Conservation (phyloP, 1,139 yeast species). For the Debaryomyces sp. region DNA sequence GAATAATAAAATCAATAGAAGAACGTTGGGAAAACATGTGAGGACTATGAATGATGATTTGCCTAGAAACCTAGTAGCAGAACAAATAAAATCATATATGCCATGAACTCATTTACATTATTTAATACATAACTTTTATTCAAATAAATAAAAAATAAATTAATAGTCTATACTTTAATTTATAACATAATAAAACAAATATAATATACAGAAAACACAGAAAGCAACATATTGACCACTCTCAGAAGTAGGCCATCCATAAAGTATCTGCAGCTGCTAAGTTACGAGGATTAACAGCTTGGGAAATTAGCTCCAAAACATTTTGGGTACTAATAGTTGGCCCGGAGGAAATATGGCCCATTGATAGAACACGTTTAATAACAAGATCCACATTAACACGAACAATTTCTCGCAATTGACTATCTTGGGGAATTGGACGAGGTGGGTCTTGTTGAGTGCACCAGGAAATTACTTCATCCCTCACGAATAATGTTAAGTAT, state of each 20-base stretch:
- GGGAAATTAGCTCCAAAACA: constrained; percentile 86
- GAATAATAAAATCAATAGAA: constrained; percentile 23
- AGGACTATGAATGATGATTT: not conserved
- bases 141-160: constrained; percentile 1
- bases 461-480: constrained; percentile 96
- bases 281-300: constrained; percentile 95
- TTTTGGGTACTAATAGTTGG: constrained; percentile 88
- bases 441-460: constrained; percentile 78
- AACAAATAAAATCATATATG: constrained; percentile 6
- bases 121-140: not conserved
- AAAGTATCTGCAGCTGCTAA: constrained; percentile 90
- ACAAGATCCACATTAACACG: constrained; percentile 85
- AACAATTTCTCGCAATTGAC: constrained; percentile 84
- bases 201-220: not conserved
- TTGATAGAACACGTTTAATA: constrained; percentile 63
- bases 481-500: constrained; percentile 84
- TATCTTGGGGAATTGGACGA: constrained; percentile 68
- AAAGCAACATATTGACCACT: not conserved
- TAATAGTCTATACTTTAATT: not conserved
- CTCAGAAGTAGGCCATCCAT: constrained; percentile 91
- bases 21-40: constrained; percentile 7
- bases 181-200: not conserved
- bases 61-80: not conserved
- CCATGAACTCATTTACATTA: not conserved
- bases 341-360: constrained; percentile 79